phyloP scores from a whole-genome alignment of 2,329 filamentous ascomycete species.

The Exserohilum rostratum region DNA sequence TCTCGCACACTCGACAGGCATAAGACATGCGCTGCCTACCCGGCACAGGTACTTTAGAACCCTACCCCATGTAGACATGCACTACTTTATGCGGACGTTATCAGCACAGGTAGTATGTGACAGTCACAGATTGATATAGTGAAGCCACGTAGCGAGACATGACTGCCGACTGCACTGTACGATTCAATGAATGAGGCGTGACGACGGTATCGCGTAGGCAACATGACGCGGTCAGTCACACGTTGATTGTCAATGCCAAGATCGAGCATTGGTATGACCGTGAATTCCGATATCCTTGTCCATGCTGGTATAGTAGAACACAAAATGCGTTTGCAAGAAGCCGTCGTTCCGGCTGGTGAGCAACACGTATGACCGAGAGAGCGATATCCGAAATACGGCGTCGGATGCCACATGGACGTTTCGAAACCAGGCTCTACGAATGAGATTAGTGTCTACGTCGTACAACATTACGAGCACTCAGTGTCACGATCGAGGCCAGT shows the following conservation, averaged over 20 bases:
- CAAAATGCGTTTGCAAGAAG: background rate
- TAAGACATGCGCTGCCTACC: background rate
- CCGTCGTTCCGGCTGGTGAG: too few species aligned
- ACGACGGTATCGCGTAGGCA: background rate
- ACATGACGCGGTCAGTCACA: background rate
- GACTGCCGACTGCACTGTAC: background rate
- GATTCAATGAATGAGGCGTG: background rate
- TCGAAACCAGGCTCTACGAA: background rate
- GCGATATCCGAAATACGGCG: too few species aligned
- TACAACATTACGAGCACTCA: background rate
- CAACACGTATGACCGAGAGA: too few species aligned
- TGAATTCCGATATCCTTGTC: background rate
- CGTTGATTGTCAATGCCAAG: background rate
- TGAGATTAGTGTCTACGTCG: background rate
- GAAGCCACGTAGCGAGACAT: background rate
- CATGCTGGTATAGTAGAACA: background rate
- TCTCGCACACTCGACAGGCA: background rate
- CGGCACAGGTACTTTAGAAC: background rate
- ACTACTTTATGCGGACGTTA: background rate
- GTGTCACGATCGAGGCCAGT: conserved; percentile 1
- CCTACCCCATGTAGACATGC: background rate
- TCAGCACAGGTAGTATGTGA: background rate
- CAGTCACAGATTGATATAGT: background rate
- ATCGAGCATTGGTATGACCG: background rate
- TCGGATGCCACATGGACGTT: too few species aligned